phyloP scores from a whole-genome alignment of 768 basidiomycete species.

The Russula abietina region DNA sequence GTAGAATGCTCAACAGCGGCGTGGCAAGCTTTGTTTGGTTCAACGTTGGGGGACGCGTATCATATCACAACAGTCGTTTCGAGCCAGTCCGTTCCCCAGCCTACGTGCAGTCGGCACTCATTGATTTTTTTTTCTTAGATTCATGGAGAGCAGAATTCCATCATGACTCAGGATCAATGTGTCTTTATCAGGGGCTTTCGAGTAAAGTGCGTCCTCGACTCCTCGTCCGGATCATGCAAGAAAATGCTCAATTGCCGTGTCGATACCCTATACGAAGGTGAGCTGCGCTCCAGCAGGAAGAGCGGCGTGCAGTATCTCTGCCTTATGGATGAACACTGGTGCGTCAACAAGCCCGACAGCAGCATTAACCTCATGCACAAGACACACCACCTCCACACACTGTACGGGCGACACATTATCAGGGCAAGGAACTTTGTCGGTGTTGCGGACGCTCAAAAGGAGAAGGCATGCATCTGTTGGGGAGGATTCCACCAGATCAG shows the following conservation, averaged over 20 bases:
- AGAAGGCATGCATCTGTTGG: constrained; percentile 69
- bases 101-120: too few species aligned
- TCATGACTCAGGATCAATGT: too few species aligned
- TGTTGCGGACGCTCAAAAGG: constrained; percentile 79
- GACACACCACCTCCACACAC: constrained; percentile 71
- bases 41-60: too few species aligned
- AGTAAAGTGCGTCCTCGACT: too few species aligned
- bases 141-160: too few species aligned
- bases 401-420: constrained; percentile 69
- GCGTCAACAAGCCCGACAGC: constrained; percentile 82
- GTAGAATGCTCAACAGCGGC: too few species aligned
- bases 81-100: too few species aligned
- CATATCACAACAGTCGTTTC: too few species aligned
- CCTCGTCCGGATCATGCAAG: too few species aligned
- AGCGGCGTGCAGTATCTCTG: constrained; percentile 48
- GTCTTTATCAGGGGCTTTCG: too few species aligned
- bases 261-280: constrained; percentile 73
- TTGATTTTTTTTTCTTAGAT: too few species aligned
- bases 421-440: constrained; percentile 68
- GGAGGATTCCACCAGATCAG: constrained; percentile 13
- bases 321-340: constrained; percentile 85
- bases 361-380: constrained; percentile 49
- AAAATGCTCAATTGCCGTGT: constrained; percentile 80
- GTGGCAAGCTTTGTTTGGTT: too few species aligned
- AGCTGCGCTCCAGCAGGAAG: constrained; percentile 46